A percentile compares a stretch with the other conserved stretches of the same genome.
Conservation (phyloP, 257 asterid genomes). For the Perilla frutescens region DNA sequence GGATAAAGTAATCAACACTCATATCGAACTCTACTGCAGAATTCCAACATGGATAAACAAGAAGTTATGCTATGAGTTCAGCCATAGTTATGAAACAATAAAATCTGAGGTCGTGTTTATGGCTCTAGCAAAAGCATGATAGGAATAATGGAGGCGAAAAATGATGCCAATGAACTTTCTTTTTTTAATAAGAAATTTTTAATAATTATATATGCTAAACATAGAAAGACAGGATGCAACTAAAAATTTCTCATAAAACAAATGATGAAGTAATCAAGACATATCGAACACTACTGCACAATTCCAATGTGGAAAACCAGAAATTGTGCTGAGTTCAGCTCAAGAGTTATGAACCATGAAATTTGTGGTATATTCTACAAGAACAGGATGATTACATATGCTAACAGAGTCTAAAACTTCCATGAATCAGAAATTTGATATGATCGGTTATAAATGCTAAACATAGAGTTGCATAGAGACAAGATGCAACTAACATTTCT, state of each 20-base stretch:
- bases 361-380: not conserved
- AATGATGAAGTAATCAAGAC: not conserved
- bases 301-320: not conserved
- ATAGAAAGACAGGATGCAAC: not conserved
- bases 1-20: too few species aligned
- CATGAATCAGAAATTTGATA: not conserved
- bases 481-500: too few species aligned
- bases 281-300: not conserved
- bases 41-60: too few species aligned
- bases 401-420: not conserved
- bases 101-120: not conserved
- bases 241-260: not conserved
- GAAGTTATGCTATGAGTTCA: too few species aligned
- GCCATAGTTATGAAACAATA: too few species aligned
- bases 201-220: not conserved
- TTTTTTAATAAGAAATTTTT: not conserved
- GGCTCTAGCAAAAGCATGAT: not conserved
- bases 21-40: too few species aligned
- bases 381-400: not conserved
- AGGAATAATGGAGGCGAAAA: not conserved
- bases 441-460: not conserved
- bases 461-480: not conserved
- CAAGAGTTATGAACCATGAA: not conserved
- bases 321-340: conserved; percentile 4
- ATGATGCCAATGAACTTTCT: not conserved